Evolutionary conservation across 768 basidiomycete genomes (phyloP).

Genomic region (Suillus subalutaceus): DNA sequence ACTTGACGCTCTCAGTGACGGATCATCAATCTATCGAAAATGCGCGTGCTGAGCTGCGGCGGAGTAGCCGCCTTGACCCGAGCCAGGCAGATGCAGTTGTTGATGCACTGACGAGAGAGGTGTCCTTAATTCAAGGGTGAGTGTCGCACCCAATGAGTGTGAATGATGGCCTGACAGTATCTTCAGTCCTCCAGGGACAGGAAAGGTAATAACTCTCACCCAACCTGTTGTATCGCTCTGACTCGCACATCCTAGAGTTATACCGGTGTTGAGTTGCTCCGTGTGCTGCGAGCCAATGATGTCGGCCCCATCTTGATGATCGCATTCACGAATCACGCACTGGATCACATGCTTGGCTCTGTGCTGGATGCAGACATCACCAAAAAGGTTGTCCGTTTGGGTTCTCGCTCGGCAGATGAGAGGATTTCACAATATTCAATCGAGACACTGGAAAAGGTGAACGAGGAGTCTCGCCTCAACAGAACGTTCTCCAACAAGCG

Average conservation of each 20-base stretch:
- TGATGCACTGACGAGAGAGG: constrained; percentile 58
- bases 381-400: constrained; percentile 64
- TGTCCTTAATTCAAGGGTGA: constrained; percentile 76
- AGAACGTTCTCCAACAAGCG: constrained; percentile 36
- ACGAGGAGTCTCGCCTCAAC: constrained; percentile 44
- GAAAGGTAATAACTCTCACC: constrained; percentile 51
- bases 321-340: constrained; percentile 78
- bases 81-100: constrained; percentile 75
- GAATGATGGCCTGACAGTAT: not conserved
- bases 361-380: constrained; percentile 71
- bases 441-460: constrained; percentile 54
- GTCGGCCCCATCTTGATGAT: constrained; percentile 58
- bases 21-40: constrained; percentile 46
- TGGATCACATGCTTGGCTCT: constrained; percentile 70
- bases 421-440: constrained; percentile 63
- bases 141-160: constrained; percentile 11
- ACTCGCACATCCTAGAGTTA: constrained; percentile 48
- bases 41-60: constrained; percentile 50
- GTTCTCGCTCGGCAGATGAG: constrained; percentile 64
- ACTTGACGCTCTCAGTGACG: constrained; percentile 44
- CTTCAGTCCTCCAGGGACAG: constrained; percentile 73
- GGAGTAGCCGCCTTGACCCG: constrained; percentile 59
- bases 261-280: constrained; percentile 69
- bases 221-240: not conserved
- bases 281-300: constrained; percentile 58